These are phyloP conservation scores for Mycena olivaceomarginata DNA, from an alignment of 768 basidiomycete species.

Conservation along the genomic window DNA sequence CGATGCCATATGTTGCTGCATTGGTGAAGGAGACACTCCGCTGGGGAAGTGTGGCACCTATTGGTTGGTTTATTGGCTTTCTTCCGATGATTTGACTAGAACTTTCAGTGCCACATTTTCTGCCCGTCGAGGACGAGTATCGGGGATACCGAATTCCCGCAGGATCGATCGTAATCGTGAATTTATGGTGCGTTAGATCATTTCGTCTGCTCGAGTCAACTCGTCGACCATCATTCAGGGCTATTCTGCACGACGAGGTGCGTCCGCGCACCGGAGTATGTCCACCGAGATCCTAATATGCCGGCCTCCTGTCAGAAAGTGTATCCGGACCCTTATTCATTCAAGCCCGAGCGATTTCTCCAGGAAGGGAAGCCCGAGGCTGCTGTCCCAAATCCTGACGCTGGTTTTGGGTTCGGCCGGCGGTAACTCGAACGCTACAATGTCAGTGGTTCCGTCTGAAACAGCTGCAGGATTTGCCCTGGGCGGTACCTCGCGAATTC, in stretches of 20 bases:
- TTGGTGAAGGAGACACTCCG: constrained; percentile 25
- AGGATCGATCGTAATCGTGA: constrained; percentile 49
- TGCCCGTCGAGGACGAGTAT: constrained; percentile 58
- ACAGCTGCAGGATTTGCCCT: constrained; percentile 33
- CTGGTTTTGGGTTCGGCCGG: constrained; percentile 48
- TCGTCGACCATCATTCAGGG: constrained; percentile 16
- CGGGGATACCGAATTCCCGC: constrained; percentile 59
- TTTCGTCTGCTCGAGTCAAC: neutral
- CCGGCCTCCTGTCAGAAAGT: neutral
- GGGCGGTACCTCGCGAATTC: constrained; percentile 49
- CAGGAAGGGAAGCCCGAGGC: constrained; percentile 47
- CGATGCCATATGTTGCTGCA: constrained; percentile 45
- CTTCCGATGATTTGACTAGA: no score
- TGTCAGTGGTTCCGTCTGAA: neutral
- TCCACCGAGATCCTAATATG: neutral
- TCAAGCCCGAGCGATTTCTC: constrained; percentile 62
- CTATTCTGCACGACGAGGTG: constrained; percentile 39
- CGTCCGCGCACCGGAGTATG: neutral
- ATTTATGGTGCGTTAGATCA: constrained; percentile 43
- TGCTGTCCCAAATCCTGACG: constrained; percentile 33
- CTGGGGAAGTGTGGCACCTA: constrained; percentile 12
- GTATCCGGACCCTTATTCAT: constrained; percentile 60
- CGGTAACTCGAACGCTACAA: constrained; percentile 33
- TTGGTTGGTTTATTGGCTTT: no score
- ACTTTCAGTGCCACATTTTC: constrained; percentile 52